Evolutionary conservation across 257 asterid species (phyloP), one percentile per base, ranked within the genome.

Genomic region (Buddleja alternifolia): DNA sequence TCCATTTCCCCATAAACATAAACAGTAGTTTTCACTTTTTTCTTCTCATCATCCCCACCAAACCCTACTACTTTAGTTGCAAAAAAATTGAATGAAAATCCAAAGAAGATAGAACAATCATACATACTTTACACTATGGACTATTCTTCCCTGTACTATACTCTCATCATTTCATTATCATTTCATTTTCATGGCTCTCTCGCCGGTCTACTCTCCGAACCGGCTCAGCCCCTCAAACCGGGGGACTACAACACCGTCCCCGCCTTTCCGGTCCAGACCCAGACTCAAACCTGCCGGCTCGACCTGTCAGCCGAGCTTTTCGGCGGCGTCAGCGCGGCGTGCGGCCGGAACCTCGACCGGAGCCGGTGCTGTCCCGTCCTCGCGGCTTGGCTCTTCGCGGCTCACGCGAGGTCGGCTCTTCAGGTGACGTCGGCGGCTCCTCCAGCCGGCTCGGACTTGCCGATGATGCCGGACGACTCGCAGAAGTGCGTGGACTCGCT

Each of bases 381-480:
- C 14, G 97, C 97, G 0, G 97, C 99, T 1, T 93, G 99, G 99
- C 89, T 93, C 21, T 90, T 88, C 78, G 99, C 99, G 0, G 97
- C 99, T 4, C 96, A 93, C 83, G 97, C 99, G 12, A 74, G 92
- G 6, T 84, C 97, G 47, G 99, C 96, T 4, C 84, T 90, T 6
- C 90, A 84, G 76, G 73, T 87, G 2, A 8, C 82, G 23, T 24
- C 73, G 7, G 80, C 86, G 17, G 52, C 86, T 6, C 73, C 92
- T 3, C 89, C 95, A 3, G 68, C 88, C 7, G 71, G 83, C 1
- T 78, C 94, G 1, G 96, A 85, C 0, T 25, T 85, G 60, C 99
- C 99, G 8, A 88, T 88, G 97, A 85, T 90, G 92, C 99, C 99
- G 2, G 96, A 90, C 48, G 99, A 93, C 80, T 88, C 97, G 0